Evolutionary conservation across 495 filamentous ascomycete species (phyloP), one percentile per base, ranked within the genome.

Genomic region (Paragyromitra xinjiangensis): DNA sequence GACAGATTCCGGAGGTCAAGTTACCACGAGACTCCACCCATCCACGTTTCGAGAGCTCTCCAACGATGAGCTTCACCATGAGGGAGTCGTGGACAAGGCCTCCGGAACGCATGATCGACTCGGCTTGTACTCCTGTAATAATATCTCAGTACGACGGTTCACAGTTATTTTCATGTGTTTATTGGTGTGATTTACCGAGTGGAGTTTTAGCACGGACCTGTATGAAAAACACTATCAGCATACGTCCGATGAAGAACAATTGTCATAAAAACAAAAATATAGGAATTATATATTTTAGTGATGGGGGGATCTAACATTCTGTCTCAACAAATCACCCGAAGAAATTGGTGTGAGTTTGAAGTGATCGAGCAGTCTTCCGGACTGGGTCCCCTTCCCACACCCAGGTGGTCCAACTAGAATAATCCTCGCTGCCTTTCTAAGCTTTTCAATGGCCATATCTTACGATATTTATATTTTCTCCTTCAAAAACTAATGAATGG

Each of bases 341-440:
- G 92, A 95, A 85, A 99, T 94, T 4, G 94, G 90, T 8, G 94
- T 92, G 40, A 99, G 85, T 80, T 97, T 92, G 80, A 94, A 98
- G 73, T 92, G 90, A 77, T 91, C 85, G 67, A 98, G 89, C 55
- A 99, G 85, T 55, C 95, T 88, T 81, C 97, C 93, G 39, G 94
- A 92, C 82, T 99, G 95, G 16, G 95, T 99, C 42, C 95, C 95
- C 84, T 99, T 99, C 65, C 95, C 95, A 3, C 88, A 87, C 6
- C 92, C 95, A 0, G 95, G 95, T n/a, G 95, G 94, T 64, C 95
- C 95, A 75, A 99, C 89, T 69, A 99, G 89, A 83, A 99, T 98
- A 65, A 99, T 90, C 42, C 95, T 92, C 19, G 96, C 95, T 48
- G 95, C 95, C 83, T 88, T 90, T 71, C 88, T 88, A 80, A 96